Evolutionary conservation across 2,329 filamentous ascomycete species (phyloP).

Genomic region (Alternaria tenuissima): DNA sequence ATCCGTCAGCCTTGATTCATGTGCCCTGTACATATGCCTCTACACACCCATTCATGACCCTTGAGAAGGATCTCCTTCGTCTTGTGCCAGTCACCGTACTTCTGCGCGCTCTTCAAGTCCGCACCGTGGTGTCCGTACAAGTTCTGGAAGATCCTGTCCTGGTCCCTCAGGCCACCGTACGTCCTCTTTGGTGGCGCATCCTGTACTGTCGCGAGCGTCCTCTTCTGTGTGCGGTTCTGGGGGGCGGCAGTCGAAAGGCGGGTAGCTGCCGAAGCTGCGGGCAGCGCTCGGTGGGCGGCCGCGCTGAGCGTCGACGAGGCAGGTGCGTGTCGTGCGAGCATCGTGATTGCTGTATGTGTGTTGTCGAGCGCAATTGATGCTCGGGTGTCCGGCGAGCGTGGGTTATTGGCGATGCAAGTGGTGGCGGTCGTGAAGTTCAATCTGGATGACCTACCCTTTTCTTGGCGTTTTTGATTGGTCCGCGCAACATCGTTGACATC

Average conservation of each 20-base stretch:
- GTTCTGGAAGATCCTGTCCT: slow-evolving; percentile 99
- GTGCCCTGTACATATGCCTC: neutral
- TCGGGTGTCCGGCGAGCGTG: slow-evolving; percentile 36
- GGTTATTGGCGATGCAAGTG: slow-evolving; percentile 35
- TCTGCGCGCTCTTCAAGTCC: slow-evolving; percentile 92
- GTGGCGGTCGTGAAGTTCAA: slow-evolving; percentile 44
- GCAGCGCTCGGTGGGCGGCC: slow-evolving; percentile 53
- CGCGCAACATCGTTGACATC: slow-evolving; percentile 32
- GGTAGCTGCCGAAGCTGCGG: slow-evolving; percentile 49
- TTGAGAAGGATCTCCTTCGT: slow-evolving; percentile 98
- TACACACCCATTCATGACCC: slow-evolving; percentile 86
- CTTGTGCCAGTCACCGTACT: slow-evolving; percentile 99
- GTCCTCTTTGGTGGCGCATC: slow-evolving; percentile 66
- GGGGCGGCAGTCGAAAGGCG: slow-evolving; percentile 54
- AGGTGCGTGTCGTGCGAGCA: slow-evolving; percentile 54
- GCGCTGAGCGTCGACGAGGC: slow-evolving; percentile 51
- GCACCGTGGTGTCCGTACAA: slow-evolving; percentile 92
- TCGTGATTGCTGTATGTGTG: slow-evolving; percentile 39
- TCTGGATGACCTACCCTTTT: slow-evolving; percentile 28
- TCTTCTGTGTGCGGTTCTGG: slow-evolving; percentile 60
- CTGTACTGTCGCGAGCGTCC: slow-evolving; percentile 71
- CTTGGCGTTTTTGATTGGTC: slow-evolving; percentile 31
- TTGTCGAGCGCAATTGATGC: slow-evolving; percentile 51
- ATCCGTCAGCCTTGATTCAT: slow-evolving; percentile 27
- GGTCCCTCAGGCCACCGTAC: slow-evolving; percentile 89